phyloP scores from a whole-genome alignment of 1,139 yeast species.

The Diutina pseudorugosa region DNA sequence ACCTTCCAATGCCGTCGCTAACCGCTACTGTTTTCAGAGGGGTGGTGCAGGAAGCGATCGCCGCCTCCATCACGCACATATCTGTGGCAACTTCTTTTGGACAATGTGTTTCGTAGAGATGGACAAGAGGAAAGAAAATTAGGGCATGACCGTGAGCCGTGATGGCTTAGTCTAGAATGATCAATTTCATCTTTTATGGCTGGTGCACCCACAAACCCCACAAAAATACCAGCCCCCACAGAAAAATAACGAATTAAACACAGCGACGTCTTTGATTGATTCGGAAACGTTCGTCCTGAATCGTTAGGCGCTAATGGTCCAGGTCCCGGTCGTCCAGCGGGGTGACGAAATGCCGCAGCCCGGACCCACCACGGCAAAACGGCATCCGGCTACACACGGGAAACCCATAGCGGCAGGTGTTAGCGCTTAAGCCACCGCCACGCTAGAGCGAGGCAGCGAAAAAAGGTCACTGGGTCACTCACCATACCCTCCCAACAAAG shows the following conservation, averaged over 20 bases:
- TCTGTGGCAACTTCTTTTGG: not conserved
- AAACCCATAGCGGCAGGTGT: not conserved
- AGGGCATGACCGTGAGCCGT: not conserved
- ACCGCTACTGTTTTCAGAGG: not conserved
- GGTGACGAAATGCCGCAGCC: not conserved
- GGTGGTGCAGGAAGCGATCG: not conserved
- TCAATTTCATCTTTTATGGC: too few species aligned
- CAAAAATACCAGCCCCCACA: too few species aligned
- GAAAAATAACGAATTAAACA: too few species aligned
- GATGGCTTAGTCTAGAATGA: too few species aligned
- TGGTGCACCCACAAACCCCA: too few species aligned
- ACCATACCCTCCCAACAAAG: not conserved
- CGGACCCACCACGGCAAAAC: not conserved
- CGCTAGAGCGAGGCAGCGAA: not conserved
- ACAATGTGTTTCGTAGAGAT: not conserved
- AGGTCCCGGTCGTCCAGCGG: not conserved
- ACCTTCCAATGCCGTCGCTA: not conserved
- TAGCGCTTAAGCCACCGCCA: not conserved
- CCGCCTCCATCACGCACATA: not conserved
- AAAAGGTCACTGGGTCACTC: not conserved
- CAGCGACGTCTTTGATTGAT: too few species aligned
- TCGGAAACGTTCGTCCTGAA: too few species aligned
- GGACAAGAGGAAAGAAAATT: too few species aligned
- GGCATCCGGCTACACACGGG: not conserved
- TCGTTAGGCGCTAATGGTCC: not conserved